Percentiles rank a stretch among this genome's conserved stretches.
These are phyloP conservation scores for Symmetrospora coprosmae DNA, from an alignment of 768 basidiomycete species.

Conservation along the genomic window DNA sequence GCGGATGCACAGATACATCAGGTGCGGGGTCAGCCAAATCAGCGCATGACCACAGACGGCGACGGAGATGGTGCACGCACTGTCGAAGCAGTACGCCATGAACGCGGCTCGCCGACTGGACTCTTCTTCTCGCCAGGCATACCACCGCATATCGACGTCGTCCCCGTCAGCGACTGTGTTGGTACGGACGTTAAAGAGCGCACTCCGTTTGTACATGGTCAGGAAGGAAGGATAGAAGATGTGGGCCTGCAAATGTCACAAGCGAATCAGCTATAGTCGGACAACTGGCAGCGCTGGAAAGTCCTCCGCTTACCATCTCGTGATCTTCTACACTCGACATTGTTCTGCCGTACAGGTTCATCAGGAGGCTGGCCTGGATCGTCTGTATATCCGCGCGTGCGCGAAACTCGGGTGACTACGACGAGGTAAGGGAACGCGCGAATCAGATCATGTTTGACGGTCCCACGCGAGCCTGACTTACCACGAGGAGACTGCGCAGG, in stretches of 20 bases:
- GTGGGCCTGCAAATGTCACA: constrained; percentile 5
- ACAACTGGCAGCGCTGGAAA: too few species aligned
- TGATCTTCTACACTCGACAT: constrained; percentile 5
- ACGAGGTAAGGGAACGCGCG: neutral
- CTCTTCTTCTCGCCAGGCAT: neutral
- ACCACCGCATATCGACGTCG: neutral
- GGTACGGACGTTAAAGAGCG: neutral
- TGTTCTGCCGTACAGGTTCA: neutral
- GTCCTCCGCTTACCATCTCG: constrained; percentile 9
- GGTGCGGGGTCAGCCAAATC: too few species aligned
- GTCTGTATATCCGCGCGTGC: constrained; percentile 31
- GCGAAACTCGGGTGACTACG: constrained; percentile 28
- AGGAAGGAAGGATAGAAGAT: constrained; percentile 5
- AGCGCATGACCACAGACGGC: neutral
- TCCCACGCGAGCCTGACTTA: neutral
- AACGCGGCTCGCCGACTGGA: neutral
- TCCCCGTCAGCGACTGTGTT: neutral
- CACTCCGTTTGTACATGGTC: constrained; percentile 14
- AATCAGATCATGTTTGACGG: neutral
- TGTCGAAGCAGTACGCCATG: constrained; percentile 25
- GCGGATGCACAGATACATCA: too few species aligned
- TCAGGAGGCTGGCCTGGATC: constrained; percentile 27
- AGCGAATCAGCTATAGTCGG: too few species aligned
- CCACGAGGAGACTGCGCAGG: neutral
- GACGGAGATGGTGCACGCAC: constrained; percentile 25